phyloP scores from a whole-genome alignment of 257 asterid species.

The Ligustrum vulgare region DNA sequence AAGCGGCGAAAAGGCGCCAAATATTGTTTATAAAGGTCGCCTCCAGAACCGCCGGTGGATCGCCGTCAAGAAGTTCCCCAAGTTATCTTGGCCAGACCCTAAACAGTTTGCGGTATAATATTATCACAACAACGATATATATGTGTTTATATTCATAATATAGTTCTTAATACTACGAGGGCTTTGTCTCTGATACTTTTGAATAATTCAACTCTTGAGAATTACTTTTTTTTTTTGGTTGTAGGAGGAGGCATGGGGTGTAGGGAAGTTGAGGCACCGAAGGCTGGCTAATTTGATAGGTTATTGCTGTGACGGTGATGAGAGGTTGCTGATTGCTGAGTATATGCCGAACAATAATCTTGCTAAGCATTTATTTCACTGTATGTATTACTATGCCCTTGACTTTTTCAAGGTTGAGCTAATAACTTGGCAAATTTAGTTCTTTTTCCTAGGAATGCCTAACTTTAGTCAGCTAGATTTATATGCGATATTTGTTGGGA shows the following conservation, averaged over 20 bases:
- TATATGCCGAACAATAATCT: constrained; percentile 70
- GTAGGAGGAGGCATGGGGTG: constrained; percentile 67
- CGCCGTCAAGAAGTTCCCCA: constrained; percentile 65
- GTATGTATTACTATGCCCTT: constrained; percentile 32
- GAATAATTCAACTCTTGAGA: not conserved
- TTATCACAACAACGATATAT: not conserved
- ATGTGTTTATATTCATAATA: not conserved
- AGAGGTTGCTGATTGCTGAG: constrained; percentile 68
- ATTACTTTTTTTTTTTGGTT: not conserved
- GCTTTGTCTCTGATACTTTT: constrained; percentile 1
- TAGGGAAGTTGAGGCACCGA: constrained; percentile 60
- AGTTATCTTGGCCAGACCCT: constrained; percentile 72
- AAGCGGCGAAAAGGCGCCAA: constrained; percentile 70
- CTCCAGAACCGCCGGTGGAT: constrained; percentile 60
- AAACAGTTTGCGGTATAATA: constrained; percentile 63
- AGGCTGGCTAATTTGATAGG: constrained; percentile 66
- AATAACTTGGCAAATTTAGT: not conserved
- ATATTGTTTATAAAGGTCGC: constrained; percentile 67
- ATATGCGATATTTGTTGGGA: not conserved
- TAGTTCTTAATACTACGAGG: constrained; percentile 1
- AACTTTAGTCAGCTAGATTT: not conserved
- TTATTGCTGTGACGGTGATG: constrained; percentile 76
- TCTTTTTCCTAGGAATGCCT: not conserved
- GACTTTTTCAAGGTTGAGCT: not conserved
- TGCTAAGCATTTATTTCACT: constrained; percentile 69